Evolutionary conservation across 257 asterid genomes (phyloP).

Genomic region (Lavandula angustifolia): DNA sequence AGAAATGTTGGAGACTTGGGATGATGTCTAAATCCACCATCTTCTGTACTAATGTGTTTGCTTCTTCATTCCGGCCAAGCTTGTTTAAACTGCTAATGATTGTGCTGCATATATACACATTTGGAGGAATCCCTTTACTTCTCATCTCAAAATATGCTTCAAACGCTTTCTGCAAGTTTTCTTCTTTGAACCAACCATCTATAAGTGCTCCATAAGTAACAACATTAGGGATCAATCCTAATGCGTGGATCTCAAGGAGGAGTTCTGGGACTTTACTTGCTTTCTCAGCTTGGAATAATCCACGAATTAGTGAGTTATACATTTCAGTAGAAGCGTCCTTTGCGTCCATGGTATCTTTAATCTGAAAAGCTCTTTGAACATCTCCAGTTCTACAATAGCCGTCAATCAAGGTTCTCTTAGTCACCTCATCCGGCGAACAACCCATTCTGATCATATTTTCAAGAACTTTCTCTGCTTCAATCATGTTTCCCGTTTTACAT

Average conservation of each 20-base stretch:
- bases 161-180: constrained; percentile 67
- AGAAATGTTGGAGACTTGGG: constrained; percentile 47
- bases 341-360: constrained; percentile 58
- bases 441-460: constrained; percentile 62
- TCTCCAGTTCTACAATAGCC: constrained; percentile 76
- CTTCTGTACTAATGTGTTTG: constrained; percentile 64
- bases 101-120: constrained; percentile 61
- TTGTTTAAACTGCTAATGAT: constrained; percentile 73
- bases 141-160: constrained; percentile 76
- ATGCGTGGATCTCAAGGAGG: constrained; percentile 54
- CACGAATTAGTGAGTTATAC: constrained; percentile 78
- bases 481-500: constrained; percentile 72
- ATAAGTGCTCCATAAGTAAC: constrained; percentile 87
- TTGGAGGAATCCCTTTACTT: constrained; percentile 64
- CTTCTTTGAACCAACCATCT: constrained; percentile 77
- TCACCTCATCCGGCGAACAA: constrained; percentile 70
- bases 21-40: constrained; percentile 52
- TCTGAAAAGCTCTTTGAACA: constrained; percentile 52
- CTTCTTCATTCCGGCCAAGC: constrained; percentile 62
- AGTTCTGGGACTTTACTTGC: constrained; percentile 45
- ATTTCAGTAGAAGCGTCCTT: constrained; percentile 62
- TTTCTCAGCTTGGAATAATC: constrained; percentile 62
- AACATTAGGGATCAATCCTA: constrained; percentile 53
- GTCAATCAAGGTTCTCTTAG: constrained; percentile 63
- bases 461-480: constrained; percentile 68